Conservation (phyloP, 139 green algal species). For the Chlorella sp. region DNA sequence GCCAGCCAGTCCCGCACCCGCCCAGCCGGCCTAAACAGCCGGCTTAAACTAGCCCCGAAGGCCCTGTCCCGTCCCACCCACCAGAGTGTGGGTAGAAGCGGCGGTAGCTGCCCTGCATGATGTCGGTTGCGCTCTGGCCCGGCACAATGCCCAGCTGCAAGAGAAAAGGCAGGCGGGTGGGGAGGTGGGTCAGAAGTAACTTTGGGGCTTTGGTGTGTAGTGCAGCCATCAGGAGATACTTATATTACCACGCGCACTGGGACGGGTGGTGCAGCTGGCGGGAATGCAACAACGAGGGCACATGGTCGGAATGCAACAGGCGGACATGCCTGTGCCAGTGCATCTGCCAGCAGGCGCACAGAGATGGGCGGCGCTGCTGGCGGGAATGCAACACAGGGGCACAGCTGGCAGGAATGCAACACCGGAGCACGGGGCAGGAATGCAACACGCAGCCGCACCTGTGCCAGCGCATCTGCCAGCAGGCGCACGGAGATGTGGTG, state of each 20-base stretch:
- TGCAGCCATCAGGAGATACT: no score
- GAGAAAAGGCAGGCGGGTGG: no score
- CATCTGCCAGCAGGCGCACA: not conserved
- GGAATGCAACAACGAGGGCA: no score
- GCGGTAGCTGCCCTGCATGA: conserved; percentile 41
- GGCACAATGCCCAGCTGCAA: conserved; percentile 8
- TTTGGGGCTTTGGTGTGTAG: no score
- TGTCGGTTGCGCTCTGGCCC: not conserved
- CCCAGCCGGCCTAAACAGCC: no score
- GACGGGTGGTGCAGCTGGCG: no score
- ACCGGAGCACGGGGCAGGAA: not conserved
- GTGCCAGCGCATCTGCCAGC: conserved; percentile 51
- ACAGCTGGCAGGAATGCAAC: not conserved
- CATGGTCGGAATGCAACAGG: no score
- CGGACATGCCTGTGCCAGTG: no score
- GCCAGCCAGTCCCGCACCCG: no score
- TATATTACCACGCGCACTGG: no score
- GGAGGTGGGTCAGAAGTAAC: no score
- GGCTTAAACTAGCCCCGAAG: no score
- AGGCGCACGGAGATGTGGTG: conserved; percentile 63
- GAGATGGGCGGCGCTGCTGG: not conserved
- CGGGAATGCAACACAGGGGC: not conserved
- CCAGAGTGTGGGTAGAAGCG: conserved; percentile 79
- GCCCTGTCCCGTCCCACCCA: not conserved
- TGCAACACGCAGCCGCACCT: not conserved